Conservation (phyloP, 768 basidiomycete genomes). For the Cytidiella melzeri region DNA sequence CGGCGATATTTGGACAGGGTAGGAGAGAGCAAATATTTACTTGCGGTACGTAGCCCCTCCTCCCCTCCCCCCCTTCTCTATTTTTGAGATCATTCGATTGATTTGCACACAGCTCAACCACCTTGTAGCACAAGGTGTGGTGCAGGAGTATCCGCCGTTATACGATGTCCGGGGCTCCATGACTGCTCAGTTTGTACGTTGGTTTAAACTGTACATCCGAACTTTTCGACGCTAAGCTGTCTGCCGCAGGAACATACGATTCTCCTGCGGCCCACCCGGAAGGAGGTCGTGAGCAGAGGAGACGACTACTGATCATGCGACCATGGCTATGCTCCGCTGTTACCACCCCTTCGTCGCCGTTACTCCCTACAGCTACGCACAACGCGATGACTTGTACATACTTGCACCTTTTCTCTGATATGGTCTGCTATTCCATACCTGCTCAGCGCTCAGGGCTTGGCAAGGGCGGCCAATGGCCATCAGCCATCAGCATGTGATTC, state of each 20-base stretch:
- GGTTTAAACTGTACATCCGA: too few relatives aligned
- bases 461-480: too few relatives aligned
- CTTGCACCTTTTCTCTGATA: background rate
- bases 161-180: slow-evolving; percentile 80
- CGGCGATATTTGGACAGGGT: slow-evolving; percentile 88
- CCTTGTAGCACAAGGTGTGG: slow-evolving; percentile 81
- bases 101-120: slow-evolving; percentile 63
- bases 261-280: slow-evolving; percentile 74
- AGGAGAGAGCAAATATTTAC: slow-evolving; percentile 89
- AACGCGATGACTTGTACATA: too few relatives aligned
- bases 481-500: background rate
- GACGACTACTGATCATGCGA: slow-evolving; percentile 57
- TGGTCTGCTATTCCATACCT: background rate
- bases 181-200: slow-evolving; percentile 87
- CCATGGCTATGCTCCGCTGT: background rate
- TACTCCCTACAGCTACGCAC: background rate
- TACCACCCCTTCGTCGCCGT: background rate
- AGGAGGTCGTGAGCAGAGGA: slow-evolving; percentile 80
- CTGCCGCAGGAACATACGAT: slow-evolving; percentile 76
- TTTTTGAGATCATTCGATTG: background rate
- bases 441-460: too few relatives aligned
- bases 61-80: background rate
- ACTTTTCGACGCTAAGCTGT: background rate
- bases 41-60: slow-evolving; percentile 54
- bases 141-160: slow-evolving; percentile 89